phyloP scores from a whole-genome alignment of 2,329 filamentous ascomycete genomes.

The Phialophora chinensis region DNA sequence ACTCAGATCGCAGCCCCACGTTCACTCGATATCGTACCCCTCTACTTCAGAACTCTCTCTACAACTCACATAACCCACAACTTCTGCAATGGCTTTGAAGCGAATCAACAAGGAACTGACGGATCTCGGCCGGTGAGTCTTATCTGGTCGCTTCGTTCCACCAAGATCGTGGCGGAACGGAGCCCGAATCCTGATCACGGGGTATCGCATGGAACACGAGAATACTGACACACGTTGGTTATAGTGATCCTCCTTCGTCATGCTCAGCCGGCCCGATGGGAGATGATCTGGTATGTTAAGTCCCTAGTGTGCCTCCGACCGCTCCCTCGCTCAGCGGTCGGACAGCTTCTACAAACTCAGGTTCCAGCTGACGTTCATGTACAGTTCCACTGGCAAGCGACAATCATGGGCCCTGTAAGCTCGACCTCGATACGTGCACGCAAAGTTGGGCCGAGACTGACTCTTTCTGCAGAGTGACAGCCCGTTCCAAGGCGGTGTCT shows the following conservation, averaged over 20 bases:
- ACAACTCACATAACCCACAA: conserved; percentile 24
- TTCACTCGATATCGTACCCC: conserved; percentile 30
- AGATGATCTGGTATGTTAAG: conserved; percentile 86
- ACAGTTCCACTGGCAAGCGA: conserved; percentile 99
- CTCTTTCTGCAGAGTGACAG: conserved; percentile 75
- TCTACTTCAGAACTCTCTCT: conserved; percentile 23
- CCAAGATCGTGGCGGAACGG: conserved; percentile 13
- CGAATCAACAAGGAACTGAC: conserved; percentile 61
- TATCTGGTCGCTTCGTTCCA: conserved; percentile 4
- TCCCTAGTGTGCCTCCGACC: conserved; percentile 29
- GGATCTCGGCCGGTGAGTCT: conserved; percentile 58
- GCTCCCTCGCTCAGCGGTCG: neutral
- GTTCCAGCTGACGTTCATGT: conserved; percentile 44
- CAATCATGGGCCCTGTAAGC: conserved; percentile 99
- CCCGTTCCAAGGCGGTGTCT: conserved; percentile 96
- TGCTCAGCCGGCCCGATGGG: conserved; percentile 97
- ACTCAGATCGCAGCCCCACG: conserved; percentile 35
- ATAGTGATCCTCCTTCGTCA: conserved; percentile 94
- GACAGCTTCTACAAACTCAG: conserved; percentile 18
- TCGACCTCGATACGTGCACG: neutral
- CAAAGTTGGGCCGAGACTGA: neutral
- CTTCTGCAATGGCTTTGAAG: conserved; percentile 56
- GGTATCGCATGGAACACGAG: neutral
- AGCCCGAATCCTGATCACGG: conserved; percentile 14
- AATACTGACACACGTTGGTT: conserved; percentile 37